Conservation (phyloP, 139 green algal genomes). For the Trebouxia sp. region DNA sequence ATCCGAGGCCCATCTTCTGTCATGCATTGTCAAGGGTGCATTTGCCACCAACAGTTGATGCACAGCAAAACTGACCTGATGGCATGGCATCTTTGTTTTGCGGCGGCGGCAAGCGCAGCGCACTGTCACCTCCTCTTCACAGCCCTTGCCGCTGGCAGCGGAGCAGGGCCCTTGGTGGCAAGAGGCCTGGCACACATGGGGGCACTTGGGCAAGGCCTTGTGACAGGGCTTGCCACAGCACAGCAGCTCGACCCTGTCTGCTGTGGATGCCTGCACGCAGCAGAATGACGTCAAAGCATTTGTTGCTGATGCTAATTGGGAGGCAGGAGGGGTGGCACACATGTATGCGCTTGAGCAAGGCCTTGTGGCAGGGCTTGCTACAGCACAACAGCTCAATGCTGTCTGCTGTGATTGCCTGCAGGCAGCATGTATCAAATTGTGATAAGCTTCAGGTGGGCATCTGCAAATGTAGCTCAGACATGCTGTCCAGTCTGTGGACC, state of each 20-base stretch:
- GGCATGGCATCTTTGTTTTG: constrained; percentile 65
- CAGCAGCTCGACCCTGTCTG: constrained; percentile 23
- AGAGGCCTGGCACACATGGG: constrained; percentile 57
- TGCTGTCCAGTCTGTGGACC: too few relatives aligned
- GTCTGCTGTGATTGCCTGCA: background rate
- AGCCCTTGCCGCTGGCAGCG: constrained; percentile 31
- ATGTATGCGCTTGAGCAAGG: constrained; percentile 63
- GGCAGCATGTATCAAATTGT: background rate
- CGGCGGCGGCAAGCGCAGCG: constrained; percentile 66
- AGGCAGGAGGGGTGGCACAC: constrained; percentile 65
- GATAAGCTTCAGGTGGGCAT: too few relatives aligned
- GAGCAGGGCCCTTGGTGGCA: constrained; percentile 73
- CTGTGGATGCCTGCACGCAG: background rate
- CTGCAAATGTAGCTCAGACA: background rate
- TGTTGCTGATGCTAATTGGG: too few relatives aligned
- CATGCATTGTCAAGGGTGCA: too few relatives aligned
- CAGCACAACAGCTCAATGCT: constrained; percentile 46
- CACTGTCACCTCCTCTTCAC: constrained; percentile 66
- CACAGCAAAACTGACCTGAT: constrained; percentile 46
- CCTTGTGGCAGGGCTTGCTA: constrained; percentile 60
- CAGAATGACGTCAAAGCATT: too few relatives aligned
- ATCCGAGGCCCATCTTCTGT: too few relatives aligned
- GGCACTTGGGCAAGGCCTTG: constrained; percentile 55
- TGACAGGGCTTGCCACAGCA: constrained; percentile 69
- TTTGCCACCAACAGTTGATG: too few relatives aligned